Percentiles rank a stretch among this genome's conserved stretches.
phyloP scores from a whole-genome alignment of 2,329 filamentous ascomycete species.

The Penicillium sp. region DNA sequence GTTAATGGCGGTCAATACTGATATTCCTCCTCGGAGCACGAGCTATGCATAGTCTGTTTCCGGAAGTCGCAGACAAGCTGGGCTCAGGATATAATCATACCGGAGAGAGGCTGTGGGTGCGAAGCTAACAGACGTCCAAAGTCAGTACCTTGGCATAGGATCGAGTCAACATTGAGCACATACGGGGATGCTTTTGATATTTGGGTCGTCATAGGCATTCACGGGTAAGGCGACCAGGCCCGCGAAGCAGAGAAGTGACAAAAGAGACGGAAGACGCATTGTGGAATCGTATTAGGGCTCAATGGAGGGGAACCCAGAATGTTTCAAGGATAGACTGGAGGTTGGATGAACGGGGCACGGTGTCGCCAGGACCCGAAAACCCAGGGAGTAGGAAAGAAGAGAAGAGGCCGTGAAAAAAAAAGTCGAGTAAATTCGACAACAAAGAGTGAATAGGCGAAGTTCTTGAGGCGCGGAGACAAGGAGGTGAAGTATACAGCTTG shows the following conservation, averaged over 20 bases:
- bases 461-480: conserved; percentile 1
- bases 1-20: conserved; percentile 23
- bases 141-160: conserved; percentile 19
- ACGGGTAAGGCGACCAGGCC: conserved; percentile 35
- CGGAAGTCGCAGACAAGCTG: conserved; percentile 1
- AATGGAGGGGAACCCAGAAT: conserved; percentile 11
- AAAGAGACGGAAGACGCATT: conserved; percentile 38
- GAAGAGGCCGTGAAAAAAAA: conserved; percentile 1
- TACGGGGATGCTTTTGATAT: conserved; percentile 67
- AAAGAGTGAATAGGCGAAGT: conserved; percentile 14
- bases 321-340: conserved; percentile 24
- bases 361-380: conserved; percentile 29
- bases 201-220: conserved; percentile 49
- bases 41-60: conserved; percentile 4
- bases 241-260: conserved; percentile 37
- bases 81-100: conserved; percentile 52
- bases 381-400: conserved; percentile 4
- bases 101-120: conserved; percentile 80
- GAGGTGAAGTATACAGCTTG: conserved; percentile 15
- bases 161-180: conserved; percentile 31
- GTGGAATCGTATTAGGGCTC: conserved; percentile 18
- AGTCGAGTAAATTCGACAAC: conserved; percentile 1
- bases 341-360: conserved; percentile 18
- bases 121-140: conserved; percentile 57
- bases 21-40: conserved; percentile 7